Evolutionary conservation across 441 rosid species (phyloP).

Genomic region (Pelargonium australe): DNA sequence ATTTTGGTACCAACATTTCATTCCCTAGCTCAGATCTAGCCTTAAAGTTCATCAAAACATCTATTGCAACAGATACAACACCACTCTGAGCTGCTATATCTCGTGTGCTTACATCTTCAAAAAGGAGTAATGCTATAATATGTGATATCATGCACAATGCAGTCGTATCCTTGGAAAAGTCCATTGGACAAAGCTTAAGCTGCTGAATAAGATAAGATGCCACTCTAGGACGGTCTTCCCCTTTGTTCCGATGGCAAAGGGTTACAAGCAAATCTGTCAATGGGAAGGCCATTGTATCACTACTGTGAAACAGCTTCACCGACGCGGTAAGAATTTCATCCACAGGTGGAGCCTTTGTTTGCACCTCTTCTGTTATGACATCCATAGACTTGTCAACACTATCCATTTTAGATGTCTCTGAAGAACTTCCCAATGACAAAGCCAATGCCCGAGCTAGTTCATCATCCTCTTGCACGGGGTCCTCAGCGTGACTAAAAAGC

Average conservation of each 20-base stretch:
- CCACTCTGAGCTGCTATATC: constrained; percentile 82
- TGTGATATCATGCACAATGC: constrained; percentile 78
- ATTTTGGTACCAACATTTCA: constrained; percentile 68
- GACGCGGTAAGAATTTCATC: constrained; percentile 82
- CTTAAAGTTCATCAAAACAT: constrained; percentile 62
- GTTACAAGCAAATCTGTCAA: constrained; percentile 85
- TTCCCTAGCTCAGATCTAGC: constrained; percentile 41
- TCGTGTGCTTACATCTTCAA: constrained; percentile 70
- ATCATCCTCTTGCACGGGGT: constrained; percentile 97
- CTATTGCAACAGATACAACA: constrained; percentile 54
- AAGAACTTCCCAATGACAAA: constrained; percentile 82
- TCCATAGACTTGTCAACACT: constrained; percentile 62
- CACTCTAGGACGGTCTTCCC: constrained; percentile 68
- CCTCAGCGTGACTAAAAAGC: constrained; percentile 80
- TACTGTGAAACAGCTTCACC: constrained; percentile 68
- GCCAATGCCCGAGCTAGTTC: constrained; percentile 98
- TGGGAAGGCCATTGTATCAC: constrained; percentile 70
- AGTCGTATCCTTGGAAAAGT: constrained; percentile 63
- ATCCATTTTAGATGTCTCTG: constrained; percentile 75
- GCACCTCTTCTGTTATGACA: constrained; percentile 47
- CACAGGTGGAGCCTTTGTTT: constrained; percentile 52
- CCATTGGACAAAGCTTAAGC: constrained; percentile 66
- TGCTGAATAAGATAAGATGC: constrained; percentile 76
- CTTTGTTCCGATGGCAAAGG: constrained; percentile 79
- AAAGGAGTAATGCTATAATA: constrained; percentile 70